phyloP scores from a whole-genome alignment of 768 basidiomycete species.

The Pleurotus djamor region DNA sequence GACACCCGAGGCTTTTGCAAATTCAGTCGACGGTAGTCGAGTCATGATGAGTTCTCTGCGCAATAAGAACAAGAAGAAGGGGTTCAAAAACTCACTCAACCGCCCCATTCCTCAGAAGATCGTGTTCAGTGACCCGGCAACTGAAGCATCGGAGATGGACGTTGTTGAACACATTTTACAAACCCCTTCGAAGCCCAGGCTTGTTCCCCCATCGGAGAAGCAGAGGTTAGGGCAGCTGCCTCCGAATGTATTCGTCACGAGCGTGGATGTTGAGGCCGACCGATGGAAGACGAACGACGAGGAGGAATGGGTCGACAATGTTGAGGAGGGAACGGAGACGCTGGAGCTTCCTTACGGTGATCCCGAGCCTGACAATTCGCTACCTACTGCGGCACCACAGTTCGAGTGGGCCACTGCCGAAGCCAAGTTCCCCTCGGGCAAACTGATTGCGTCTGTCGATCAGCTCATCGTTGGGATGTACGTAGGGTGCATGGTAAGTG shows the following conservation, averaged over 20 bases:
- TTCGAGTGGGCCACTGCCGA: slow-evolving; percentile 38
- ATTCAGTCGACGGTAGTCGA: slow-evolving; percentile 5
- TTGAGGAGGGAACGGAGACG: slow-evolving; percentile 12
- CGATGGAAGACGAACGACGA: slow-evolving; percentile 33
- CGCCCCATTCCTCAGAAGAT: slow-evolving; percentile 47
- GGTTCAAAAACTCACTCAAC: slow-evolving; percentile 54
- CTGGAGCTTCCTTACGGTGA: slow-evolving; percentile 3
- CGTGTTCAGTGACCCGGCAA: slow-evolving; percentile 44
- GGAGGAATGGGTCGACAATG: slow-evolving; percentile 20
- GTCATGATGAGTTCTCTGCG: slow-evolving; percentile 53
- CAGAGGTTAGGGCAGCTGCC: slow-evolving; percentile 49
- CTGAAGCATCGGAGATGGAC: slow-evolving; percentile 64
- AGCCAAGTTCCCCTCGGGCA: slow-evolving; percentile 24
- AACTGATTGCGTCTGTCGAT: slow-evolving; percentile 17
- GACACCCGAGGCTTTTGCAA: background rate
- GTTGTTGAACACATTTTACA: slow-evolving; percentile 59
- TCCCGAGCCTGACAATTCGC: background rate
- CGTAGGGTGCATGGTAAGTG: slow-evolving; percentile 50
- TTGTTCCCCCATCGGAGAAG: slow-evolving; percentile 67
- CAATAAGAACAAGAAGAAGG: slow-evolving; percentile 76
- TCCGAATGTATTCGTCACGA: slow-evolving; percentile 65
- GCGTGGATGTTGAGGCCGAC: slow-evolving; percentile 64
- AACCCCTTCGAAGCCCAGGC: slow-evolving; percentile 22
- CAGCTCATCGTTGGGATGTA: slow-evolving; percentile 26
- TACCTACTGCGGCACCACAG: background rate